Evolutionary conservation across 2,329 filamentous ascomycete species (phyloP), one percentile per base, ranked within the genome.

Genomic region (Fusarium austroafricanum): DNA sequence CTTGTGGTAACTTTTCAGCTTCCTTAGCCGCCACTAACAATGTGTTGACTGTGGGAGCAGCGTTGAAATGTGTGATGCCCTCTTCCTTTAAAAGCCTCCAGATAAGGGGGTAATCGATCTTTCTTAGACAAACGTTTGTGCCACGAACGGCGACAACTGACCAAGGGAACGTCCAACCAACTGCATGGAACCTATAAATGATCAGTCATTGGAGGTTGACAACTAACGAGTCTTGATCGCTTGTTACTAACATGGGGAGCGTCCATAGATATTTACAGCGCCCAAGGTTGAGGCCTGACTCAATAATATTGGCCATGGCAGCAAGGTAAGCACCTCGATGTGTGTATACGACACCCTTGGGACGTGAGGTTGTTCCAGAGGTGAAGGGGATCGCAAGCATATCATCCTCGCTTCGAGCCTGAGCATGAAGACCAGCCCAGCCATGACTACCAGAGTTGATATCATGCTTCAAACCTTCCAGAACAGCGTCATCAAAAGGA

Each of bases 31-130:
- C 91, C 75, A 96, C 97, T 4, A 99, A 87, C 1, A 98, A 82
- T 0, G 95, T 99, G 78, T 98, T 98, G 52, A 99, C 96, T 0
- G 96, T 99, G 1, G 96, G 96, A 1, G 95, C 96, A 1, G 95
- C 95, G 75, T 95, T 97, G 82, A 96, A 98, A 79, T 99, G 96
- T 1, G 94, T 98, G 67, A 99, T 91, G 9, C 87, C 84, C 79
- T 98, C 92, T 52, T 93, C 87, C 75, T 94, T 96, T 33, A 99
- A 82, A 6, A 99, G 81, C 47, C 87, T 87, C 96, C 96, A 99
- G 62, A 99, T 97, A 60, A 95, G 84, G 0, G 92, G 89, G 76
- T 99, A 99, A 79, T 98, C 94, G 68, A 99, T 93, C 82, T 97
- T 98, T 63, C 96, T 88, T 18, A 99, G 83, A 74, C 94, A 97